Evolutionary conservation across 345 rosid genomes (phyloP), one percentile per base, ranked within the genome.

Genomic region (Citrus sp.): DNA sequence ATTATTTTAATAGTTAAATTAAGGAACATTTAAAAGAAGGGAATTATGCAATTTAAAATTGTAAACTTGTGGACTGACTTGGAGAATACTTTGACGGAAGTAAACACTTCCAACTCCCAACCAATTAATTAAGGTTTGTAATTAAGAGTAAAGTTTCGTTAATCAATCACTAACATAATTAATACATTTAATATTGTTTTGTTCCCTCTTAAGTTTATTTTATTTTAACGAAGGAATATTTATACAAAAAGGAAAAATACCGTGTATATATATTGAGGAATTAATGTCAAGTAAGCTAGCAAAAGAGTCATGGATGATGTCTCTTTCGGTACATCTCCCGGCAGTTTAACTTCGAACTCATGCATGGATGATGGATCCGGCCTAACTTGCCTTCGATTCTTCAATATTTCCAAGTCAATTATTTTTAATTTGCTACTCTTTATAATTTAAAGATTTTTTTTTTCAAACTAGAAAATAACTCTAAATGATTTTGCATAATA

Each of bases 371-470:
- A 22, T 46, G 78, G 27, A 32, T 66, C 72, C 40, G 55, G 34
- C 79, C 79, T 55, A 76, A 66, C 72, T 76, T 76, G 37, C 4
- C 37, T 54, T n/a, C 55, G 24, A 35, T 67, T 76, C 73, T 76
- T 54, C 21, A 55, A 49, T n/a, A 66, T 49, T 34, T 34, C 64
- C 16, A 54, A 67, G 72, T 76, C 72, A 76, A 76, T 42, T 67
- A 32, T 42, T 42, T 10, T 42, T 42, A 3, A 21, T 30, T 75
- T 63, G 27, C 58, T 40, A 37, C 58, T 22, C 38, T 18, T 19
- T 24, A 19, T 7, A 38, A 38, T 38, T 38, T 38, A 38, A 37
- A 37, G 40, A 37, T 70, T 42, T 46, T 21, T 12, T 9, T 72
- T 1, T 38, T 18, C 63, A 28, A 28, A 28, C 60, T 42, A 54